A percentile compares a stretch with the other conserved stretches of the same genome.
phyloP scores from a whole-genome alignment of 306 rosid genomes.

The Castanea crenata region DNA sequence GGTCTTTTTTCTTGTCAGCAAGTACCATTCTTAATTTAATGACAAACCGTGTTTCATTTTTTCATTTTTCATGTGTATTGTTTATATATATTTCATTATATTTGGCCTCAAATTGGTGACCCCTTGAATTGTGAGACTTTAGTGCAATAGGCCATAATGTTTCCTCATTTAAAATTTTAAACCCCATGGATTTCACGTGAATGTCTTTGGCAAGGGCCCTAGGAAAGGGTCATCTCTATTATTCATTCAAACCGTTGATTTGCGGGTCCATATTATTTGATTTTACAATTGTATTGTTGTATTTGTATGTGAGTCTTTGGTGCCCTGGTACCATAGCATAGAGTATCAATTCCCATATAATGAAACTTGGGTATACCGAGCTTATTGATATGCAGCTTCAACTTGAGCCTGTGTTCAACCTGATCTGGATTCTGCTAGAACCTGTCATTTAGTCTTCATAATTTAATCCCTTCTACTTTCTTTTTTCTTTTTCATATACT shows the following conservation, averaged over 20 bases:
- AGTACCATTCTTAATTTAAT: background rate
- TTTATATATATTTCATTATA: background rate
- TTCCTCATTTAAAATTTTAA: background rate
- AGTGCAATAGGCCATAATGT: slow-evolving; percentile 30
- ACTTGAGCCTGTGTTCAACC: slow-evolving; percentile 42
- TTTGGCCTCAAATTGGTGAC: slow-evolving; percentile 2
- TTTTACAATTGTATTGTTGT: background rate
- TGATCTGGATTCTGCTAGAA: slow-evolving; percentile 32
- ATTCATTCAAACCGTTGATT: slow-evolving; percentile 2
- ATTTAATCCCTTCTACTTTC: background rate
- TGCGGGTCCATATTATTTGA: slow-evolving; percentile 23
- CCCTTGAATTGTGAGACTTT: background rate
- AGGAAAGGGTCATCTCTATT: background rate
- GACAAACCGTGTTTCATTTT: background rate
- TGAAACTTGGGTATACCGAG: slow-evolving; percentile 20
- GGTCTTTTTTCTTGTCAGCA: slow-evolving; percentile 16
- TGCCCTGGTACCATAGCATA: background rate
- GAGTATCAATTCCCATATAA: slow-evolving; percentile 10
- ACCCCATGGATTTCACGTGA: slow-evolving; percentile 32
- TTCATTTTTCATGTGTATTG: slow-evolving; percentile 12
- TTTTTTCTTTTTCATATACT: background rate
- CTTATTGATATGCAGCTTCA: slow-evolving; percentile 45
- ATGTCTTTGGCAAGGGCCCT: slow-evolving; percentile 9
- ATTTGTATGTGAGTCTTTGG: background rate
- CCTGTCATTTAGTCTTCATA: slow-evolving; percentile 6